These are phyloP conservation scores for Rhizophagus sp. DNA, from an alignment of 192 early-diverging fungal species.

Conservation along the genomic window DNA sequence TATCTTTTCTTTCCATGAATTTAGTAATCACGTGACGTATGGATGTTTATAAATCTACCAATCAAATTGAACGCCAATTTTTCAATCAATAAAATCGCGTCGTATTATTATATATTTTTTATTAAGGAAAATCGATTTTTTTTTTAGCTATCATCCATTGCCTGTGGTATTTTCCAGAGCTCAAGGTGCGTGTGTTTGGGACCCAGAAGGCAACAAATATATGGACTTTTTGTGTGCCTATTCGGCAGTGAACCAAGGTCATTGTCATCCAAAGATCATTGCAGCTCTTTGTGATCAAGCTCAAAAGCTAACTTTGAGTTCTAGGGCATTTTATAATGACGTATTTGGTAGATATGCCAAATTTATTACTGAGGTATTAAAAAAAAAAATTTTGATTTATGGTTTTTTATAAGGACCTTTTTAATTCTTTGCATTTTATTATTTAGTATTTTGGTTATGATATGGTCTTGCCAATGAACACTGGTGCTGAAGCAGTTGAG, in stretches of 20 bases:
- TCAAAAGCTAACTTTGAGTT: constrained; percentile 77
- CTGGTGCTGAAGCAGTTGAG: constrained; percentile 98
- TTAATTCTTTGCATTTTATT: neutral
- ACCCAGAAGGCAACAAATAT: constrained; percentile 87
- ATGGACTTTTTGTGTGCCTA: constrained; percentile 89
- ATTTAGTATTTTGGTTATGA: constrained; percentile 86
- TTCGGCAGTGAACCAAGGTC: constrained; percentile 87
- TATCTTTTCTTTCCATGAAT: too few relatives aligned
- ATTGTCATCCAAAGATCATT: constrained; percentile 96
- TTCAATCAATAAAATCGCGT: too few relatives aligned
- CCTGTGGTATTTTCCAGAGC: constrained; percentile 89
- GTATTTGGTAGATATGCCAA: constrained; percentile 88
- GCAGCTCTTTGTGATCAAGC: constrained; percentile 90
- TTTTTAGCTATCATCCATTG: constrained; percentile 88
- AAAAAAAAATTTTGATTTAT: neutral
- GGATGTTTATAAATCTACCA: too few relatives aligned
- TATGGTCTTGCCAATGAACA: constrained; percentile 99
- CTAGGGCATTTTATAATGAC: constrained; percentile 97
- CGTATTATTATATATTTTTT: too few relatives aligned
- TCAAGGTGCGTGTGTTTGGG: constrained; percentile 90
- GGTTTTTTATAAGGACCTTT: neutral
- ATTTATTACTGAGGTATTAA: constrained; percentile 75
- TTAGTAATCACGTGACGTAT: too few relatives aligned
- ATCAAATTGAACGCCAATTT: too few relatives aligned
- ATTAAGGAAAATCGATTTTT: neutral